Base-by-base conservation (phyloP, 139 green algal genomes). In the Picochlorum sp. region DNA sequence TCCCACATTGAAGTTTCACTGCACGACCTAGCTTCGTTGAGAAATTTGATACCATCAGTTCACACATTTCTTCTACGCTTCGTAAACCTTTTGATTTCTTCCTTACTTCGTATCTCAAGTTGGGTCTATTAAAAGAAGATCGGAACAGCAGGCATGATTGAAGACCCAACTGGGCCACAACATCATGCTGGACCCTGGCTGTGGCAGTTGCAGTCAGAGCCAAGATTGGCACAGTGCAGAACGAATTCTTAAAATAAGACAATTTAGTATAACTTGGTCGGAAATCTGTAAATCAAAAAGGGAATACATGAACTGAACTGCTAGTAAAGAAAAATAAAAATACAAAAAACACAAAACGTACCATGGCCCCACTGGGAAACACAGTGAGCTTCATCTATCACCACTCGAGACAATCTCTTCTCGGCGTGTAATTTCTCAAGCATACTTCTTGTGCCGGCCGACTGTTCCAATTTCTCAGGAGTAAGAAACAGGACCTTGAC, bases 301-400 rank as follows among this genome's bases (percentile, higher is more conserved):
- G 12, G 9, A 55, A 45, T 18, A 59, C 18, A 52, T 43, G 2
- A 49, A 45, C 6, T 26, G 6, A 59, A 16, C 25, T n/a, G 5
- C 20, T 18, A 43, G 22, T 16, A 12, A 18, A 59, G 3, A 1
- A 45, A 1, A 18, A 14, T 18, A 59, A 50, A 52, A 45, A 59
- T 30, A 43, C 7, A 59, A 12, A 52, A 14, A 9, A 51, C 16
- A 18, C 12, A 59, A 43, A 43, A 43, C 65, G 47, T 58, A 74
- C 81, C 67, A 50, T 90, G 76, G 1, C 90, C 93, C 92, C 92
- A 99, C 37, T 89, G 73, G 14, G 67, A 86, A 14, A 99, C 89
- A 69, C 93, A 99, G 68, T 99, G 93, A 13, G 89, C 89, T 78
- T 99, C 92, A 67, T 99, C 92, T 3, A 99, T 72, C 3, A 89